Evolutionary conservation across 2,329 filamentous ascomycete genomes (phyloP), one percentile per base, ranked within the genome.

Genomic region (Annulohypoxylon truncatum): DNA sequence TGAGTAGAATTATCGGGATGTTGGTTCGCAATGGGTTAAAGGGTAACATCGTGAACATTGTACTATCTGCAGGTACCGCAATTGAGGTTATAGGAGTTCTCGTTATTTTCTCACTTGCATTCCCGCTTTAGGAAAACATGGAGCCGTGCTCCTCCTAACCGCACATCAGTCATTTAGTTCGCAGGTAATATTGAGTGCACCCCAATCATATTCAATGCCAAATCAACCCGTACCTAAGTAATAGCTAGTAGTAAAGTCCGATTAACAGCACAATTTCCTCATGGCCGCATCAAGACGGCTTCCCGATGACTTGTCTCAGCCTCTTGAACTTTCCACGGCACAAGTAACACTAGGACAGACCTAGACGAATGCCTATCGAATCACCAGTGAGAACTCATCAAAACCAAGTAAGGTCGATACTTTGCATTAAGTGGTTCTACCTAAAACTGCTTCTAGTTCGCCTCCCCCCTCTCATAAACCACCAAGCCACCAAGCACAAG

Each of bases 31-130:
- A 24, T 4, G 38, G 20, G 7, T 13, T 10, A 15, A 13, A 20
- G 20, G 18, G 15, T 33, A 20, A 53, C 33, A 40, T 53, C 20
- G 20, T 24, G 18, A 15, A 7, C 33, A 53, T 24, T 15, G 9
- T 26, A 52, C 31, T 26, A 44, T 1, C 26, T 24, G 42, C 42
- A 26, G 20, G 42, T 13, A 31, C 26, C 26, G 22, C 22, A 40
- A 26, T 55, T 28, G 24, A 28, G 42, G 26, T 31, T 31, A 47
- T 20, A 35, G 26, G 3, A n/a, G 9, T 5, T 20, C 24, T 15
- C 12, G 22, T 31, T 12, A 24, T 56, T 56, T 61, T 62, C 60
- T 52, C 53, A 52, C 60, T 46, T 63, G 52, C 15, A 29, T 57
- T 57, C 8, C 53, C 47, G n/a, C 28, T 57, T 57, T 63, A 40